Evolutionary conservation across 164 flowering plant species (phyloP).

Genomic region (Chimonanthus salicifolius): DNA sequence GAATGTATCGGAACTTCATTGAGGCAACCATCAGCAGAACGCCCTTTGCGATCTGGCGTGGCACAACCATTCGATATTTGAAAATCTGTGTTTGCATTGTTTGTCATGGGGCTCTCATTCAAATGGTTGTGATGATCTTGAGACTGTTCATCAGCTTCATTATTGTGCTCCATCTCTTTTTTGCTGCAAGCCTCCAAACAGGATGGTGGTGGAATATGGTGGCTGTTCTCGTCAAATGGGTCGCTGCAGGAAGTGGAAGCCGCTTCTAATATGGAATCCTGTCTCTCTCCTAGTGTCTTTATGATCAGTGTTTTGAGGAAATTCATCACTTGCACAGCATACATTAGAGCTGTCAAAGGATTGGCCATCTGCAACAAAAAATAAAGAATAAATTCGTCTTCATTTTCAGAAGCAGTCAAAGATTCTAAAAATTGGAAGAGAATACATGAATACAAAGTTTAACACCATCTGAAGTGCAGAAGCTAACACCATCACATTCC

Average conservation of each 20-base stretch:
- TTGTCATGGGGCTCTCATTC: conserved; percentile 10
- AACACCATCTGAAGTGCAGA: no score
- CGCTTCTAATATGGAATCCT: conserved; percentile 39
- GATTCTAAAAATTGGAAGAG: no score
- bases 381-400: no score
- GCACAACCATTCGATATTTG: conserved; percentile 16
- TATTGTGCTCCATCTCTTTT: conserved; percentile 30
- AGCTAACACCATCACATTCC: no score
- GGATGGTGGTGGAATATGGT: conserved; percentile 38
- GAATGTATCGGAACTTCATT: neutral
- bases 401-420: no score
- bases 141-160: conserved; percentile 10
- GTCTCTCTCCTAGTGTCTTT: conserved; percentile 51
- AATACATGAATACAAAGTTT: no score
- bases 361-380: no score
- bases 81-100: conserved; percentile 14
- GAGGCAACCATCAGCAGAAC: conserved; percentile 5
- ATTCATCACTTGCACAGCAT: no score
- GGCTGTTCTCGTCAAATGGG: conserved; percentile 52
- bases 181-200: conserved; percentile 14
- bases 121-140: conserved; percentile 20
- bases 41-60: conserved; percentile 18
- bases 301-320: conserved; percentile 26
- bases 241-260: conserved; percentile 32
- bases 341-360: conserved; percentile 32